Percentiles rank a stretch among this genome's conserved stretches.
Conservation (phyloP, 1,284 basidiomycete species). For the Malassezia vespertilionis region DNA sequence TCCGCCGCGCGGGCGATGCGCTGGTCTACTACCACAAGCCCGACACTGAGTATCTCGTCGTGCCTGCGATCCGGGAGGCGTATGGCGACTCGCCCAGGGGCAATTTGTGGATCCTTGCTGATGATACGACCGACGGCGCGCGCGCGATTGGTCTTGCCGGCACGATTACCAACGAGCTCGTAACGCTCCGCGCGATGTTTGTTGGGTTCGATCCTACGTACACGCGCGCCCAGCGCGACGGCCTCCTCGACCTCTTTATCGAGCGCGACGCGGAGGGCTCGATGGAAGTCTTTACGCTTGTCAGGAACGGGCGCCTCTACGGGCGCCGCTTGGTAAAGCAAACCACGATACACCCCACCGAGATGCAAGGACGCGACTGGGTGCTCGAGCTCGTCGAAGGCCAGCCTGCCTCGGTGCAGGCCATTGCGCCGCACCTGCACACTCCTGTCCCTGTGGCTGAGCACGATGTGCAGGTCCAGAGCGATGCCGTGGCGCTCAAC, state of each 20-base stretch:
- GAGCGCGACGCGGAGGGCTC: conserved; percentile 5
- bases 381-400: conserved; percentile 30
- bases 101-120: conserved; percentile 15
- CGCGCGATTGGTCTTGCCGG: conserved; percentile 14
- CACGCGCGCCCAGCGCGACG: conserved; percentile 13
- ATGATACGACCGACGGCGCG: conserved; percentile 15
- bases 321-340: conserved; percentile 18
- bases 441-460: neutral
- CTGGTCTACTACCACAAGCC: conserved; percentile 15
- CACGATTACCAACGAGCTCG: conserved; percentile 16
- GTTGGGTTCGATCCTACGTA: conserved; percentile 11
- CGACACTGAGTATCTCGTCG: conserved; percentile 11
- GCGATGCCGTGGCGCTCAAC: conserved; percentile 19
- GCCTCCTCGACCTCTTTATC: conserved; percentile 3
- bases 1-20: conserved; percentile 5
- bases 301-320: conserved; percentile 10
- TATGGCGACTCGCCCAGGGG: conserved; percentile 10
- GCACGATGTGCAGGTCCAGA: conserved; percentile 16
- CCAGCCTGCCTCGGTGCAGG: conserved; percentile 10
- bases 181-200: conserved; percentile 8
- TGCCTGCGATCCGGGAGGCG: conserved; percentile 2
- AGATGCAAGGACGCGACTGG: conserved; percentile 27
- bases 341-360: conserved; percentile 37
- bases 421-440: conserved; percentile 15
- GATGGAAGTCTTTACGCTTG: conserved; percentile 13